Base-by-base conservation (phyloP, 75 land plant genomes). In the Pseudotsuga menziesii region DNA sequence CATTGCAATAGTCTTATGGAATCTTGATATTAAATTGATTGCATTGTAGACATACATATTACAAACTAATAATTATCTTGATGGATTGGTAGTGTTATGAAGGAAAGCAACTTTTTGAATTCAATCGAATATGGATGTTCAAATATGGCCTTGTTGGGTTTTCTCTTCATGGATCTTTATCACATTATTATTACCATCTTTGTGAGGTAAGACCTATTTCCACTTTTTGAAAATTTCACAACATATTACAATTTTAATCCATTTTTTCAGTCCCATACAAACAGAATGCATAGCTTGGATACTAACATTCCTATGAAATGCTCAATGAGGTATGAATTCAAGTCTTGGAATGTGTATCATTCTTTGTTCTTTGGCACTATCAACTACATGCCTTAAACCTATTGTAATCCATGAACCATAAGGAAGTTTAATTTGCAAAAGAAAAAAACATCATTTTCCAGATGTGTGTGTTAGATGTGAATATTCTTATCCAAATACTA, bases 141-240 rank as follows among this genome's bases (percentile, higher is more conserved):
- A 86, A 96, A 80, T 95, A 96, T 22, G 98, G 98, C 1, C 81
- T 95, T 25, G 96, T 93, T 19, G 98, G 98, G 12, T 93, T 95
- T 79, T 80, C 89, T 27, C 79, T 93, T 52, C 98, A 93, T 72
- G 98, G 98, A 6, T 95, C 98, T 22, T 82, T 95, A 67, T 95
- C 96, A 35, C 98, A 95, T 77, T 91, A 88, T 67, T 93, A 93
- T 66, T 95, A 95, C 61, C 89, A 95, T 4, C 58, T 95, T 35
- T 93, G 91, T 67, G 96, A 95, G 98, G 98, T 95, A 74, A 59
- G 44, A 26, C 29, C 36, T 74, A 22, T 26, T 54, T 26, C 56
- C 64, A 13, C 29, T 14, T 80, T 16, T 44, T 7, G 5, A 14
- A 22, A 48, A 9, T 22, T 39, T 23, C 17, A 61, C 29, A 11